Conservation (phyloP, 1,284 basidiomycete genomes). For the Fomitopsis betulina region DNA sequence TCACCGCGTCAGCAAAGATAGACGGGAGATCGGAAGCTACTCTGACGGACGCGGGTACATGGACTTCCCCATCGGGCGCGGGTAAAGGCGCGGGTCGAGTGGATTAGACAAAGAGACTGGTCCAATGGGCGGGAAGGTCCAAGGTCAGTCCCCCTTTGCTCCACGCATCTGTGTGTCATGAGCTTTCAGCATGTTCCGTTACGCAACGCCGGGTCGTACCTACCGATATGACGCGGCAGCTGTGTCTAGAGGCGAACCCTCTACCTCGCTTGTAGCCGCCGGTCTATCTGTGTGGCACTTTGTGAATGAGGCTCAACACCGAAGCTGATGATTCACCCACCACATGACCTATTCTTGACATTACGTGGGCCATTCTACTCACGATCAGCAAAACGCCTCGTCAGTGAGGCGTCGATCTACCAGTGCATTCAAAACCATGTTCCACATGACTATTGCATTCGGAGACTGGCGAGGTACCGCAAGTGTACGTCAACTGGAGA, state of each 20-base stretch:
- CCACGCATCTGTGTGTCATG: background rate
- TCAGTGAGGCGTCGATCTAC: background rate
- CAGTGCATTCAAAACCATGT: background rate
- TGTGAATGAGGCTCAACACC: background rate
- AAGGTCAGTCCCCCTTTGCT: background rate
- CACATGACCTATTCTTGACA: background rate
- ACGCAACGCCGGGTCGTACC: background rate
- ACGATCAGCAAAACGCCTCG: background rate
- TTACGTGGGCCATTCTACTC: background rate
- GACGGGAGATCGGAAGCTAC: background rate
- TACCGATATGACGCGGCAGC: background rate
- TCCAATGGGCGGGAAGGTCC: background rate
- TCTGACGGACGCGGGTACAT: background rate
- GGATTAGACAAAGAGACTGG: background rate
- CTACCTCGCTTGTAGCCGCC: background rate
- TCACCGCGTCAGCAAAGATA: background rate
- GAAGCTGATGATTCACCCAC: background rate
- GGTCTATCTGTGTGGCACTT: background rate
- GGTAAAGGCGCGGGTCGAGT: background rate
- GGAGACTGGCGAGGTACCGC: background rate
- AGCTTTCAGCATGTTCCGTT: constrained; percentile 1
- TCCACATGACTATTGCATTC: background rate
- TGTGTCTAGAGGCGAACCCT: background rate
- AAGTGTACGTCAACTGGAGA: too few relatives aligned
- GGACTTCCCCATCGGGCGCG: background rate